These are phyloP conservation scores for Tremella fuciformis DNA, from an alignment of 768 basidiomycete species.

Conservation along the genomic window DNA sequence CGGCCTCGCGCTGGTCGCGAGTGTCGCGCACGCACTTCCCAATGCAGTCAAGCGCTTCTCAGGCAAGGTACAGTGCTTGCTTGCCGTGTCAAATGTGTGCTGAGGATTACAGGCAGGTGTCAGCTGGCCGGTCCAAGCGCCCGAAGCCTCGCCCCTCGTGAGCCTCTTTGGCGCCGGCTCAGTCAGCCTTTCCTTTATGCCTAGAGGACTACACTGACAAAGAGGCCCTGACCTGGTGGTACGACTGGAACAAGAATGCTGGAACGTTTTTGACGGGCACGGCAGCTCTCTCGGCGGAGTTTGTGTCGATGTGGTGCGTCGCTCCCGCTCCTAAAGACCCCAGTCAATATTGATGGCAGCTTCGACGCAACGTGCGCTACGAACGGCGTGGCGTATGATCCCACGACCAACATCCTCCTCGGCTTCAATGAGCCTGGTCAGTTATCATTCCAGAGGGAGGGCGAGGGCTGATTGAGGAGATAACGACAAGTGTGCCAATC, in stretches of 20 bases:
- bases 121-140: conserved; percentile 32
- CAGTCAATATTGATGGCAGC: conserved; percentile 5
- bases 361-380: conserved; percentile 16
- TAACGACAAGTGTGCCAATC: conserved; percentile 20
- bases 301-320: conserved; percentile 23
- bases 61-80: neutral
- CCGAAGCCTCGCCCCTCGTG: conserved; percentile 16
- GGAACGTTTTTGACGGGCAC: conserved; percentile 1
- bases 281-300: conserved; percentile 16
- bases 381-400: conserved; percentile 16
- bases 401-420: conserved; percentile 21
- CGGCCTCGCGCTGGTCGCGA: no score
- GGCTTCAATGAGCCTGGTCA: conserved; percentile 40
- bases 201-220: no score
- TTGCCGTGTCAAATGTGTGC: neutral
- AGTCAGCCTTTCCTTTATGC: conserved; percentile 13
- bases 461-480: conserved; percentile 9
- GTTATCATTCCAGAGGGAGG: neutral
- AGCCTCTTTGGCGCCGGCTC: conserved; percentile 28
- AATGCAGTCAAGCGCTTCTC: neutral
- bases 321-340: neutral
- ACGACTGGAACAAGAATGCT: conserved; percentile 26
- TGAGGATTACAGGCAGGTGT: conserved; percentile 24
- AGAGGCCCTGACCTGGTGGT: conserved; percentile 19
- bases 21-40: neutral